Conservation (phyloP, 2,329 filamentous ascomycete species). For the Sporothrix globosa region DNA sequence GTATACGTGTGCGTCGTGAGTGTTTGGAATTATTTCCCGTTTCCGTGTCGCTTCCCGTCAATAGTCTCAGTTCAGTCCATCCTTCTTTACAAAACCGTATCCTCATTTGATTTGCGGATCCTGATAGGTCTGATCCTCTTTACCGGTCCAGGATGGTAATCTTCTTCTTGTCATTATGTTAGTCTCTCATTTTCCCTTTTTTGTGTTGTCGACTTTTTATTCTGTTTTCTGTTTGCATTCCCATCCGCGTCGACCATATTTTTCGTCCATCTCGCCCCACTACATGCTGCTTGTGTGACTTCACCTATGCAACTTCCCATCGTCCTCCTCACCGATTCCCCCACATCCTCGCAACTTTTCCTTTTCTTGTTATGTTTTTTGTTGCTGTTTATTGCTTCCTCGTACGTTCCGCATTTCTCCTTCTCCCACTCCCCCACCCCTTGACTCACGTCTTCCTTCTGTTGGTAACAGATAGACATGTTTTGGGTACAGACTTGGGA, state of each 20-base stretch:
- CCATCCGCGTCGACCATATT: neutral
- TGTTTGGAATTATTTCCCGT: neutral
- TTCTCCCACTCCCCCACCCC: neutral
- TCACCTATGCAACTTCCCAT: neutral
- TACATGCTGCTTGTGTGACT: neutral
- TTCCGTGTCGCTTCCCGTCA: neutral
- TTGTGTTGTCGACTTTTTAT: neutral
- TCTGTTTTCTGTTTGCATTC: neutral
- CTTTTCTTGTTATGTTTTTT: neutral
- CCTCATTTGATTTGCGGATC: neutral
- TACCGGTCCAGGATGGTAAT: neutral
- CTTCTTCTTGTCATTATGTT: no score
- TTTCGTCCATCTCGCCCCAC: neutral
- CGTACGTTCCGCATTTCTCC: no score
- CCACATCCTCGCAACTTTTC: constrained; percentile 3
- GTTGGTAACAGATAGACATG: constrained; percentile 8
- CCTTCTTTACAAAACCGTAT: neutral
- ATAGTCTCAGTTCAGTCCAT: neutral
- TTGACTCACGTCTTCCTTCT: neutral
- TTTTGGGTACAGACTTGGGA: neutral
- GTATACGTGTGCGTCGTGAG: neutral
- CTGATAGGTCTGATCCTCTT: neutral
- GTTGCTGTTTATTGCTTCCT: no score
- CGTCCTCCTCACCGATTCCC: neutral
- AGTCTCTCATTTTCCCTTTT: neutral